Percentiles rank a stretch among this genome's conserved stretches.
These are phyloP conservation scores for Penicillium turbatum DNA, from an alignment of 495 filamentous ascomycete species.

Conservation along the genomic window DNA sequence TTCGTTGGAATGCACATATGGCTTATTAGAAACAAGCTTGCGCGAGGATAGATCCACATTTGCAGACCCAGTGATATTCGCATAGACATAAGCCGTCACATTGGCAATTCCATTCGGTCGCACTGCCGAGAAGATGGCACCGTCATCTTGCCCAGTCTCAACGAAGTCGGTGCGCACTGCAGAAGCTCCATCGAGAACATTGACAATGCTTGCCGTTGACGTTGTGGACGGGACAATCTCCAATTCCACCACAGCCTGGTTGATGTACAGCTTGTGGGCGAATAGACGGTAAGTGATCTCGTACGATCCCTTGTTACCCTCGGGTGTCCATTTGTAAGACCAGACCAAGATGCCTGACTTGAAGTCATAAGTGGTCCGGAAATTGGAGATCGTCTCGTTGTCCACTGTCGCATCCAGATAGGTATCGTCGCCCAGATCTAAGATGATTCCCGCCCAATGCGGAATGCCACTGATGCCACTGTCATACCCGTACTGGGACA, in stretches of 20 bases:
- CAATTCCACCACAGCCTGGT: slow-evolving; percentile 59
- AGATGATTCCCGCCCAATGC: slow-evolving; percentile 59
- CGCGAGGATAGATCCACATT: slow-evolving; percentile 46
- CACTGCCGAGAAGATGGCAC: slow-evolving; percentile 55
- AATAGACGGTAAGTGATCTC: slow-evolving; percentile 57
- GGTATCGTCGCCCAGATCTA: slow-evolving; percentile 51
- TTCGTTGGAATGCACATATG: slow-evolving; percentile 50
- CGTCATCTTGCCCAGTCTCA: slow-evolving; percentile 43
- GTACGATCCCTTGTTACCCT: slow-evolving; percentile 43
- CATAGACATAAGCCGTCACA: slow-evolving; percentile 57
- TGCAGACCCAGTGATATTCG: slow-evolving; percentile 42
- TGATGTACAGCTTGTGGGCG: slow-evolving; percentile 57
- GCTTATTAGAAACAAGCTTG: slow-evolving; percentile 35
- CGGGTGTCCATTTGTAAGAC: slow-evolving; percentile 63
- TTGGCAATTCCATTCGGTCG: slow-evolving; percentile 50
- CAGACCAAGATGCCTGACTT: slow-evolving; percentile 59
- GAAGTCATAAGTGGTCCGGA: slow-evolving; percentile 59
- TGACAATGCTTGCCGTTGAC: slow-evolving; percentile 48
- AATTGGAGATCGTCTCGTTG: slow-evolving; percentile 54
- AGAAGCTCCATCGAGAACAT: slow-evolving; percentile 55
- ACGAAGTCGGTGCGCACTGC: slow-evolving; percentile 57
- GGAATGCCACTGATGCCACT: slow-evolving; percentile 71
- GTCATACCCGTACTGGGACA: slow-evolving; percentile 67
- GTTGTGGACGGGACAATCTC: slow-evolving; percentile 48
- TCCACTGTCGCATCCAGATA: slow-evolving; percentile 60